phyloP scores from a whole-genome alignment of 2,329 filamentous ascomycete species.

The Neofusicoccum kwambonambiense region DNA sequence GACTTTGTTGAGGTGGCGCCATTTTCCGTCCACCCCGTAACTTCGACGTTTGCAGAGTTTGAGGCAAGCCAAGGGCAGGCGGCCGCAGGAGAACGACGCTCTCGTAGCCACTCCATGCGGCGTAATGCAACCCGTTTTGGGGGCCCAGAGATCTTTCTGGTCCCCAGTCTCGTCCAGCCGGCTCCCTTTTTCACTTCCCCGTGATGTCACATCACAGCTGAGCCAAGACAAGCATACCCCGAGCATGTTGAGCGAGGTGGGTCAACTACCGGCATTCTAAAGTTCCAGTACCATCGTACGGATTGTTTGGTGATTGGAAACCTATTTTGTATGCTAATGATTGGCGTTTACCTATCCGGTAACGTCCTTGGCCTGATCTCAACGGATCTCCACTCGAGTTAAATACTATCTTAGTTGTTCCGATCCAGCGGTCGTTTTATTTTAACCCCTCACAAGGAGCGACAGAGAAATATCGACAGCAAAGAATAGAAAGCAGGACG shows the following conservation, averaged over 20 bases:
- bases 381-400: not conserved
- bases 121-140: too few species aligned
- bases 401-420: not conserved
- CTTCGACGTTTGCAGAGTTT: not conserved
- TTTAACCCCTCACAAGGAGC: not conserved
- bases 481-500: constrained; percentile 10
- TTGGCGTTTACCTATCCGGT: not conserved
- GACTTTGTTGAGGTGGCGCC: not conserved
- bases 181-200: not conserved
- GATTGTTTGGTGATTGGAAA: not conserved
- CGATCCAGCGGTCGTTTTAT: constrained; percentile 9
- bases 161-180: too few species aligned
- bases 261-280: too few species aligned
- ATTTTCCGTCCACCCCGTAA: not conserved
- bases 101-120: too few species aligned
- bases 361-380: not conserved
- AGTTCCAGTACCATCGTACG: too few species aligned
- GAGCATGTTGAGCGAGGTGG: not conserved
- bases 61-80: not conserved
- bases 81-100: not conserved
- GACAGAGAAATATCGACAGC: not conserved
- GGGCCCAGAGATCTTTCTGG: too few species aligned
- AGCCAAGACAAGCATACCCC: too few species aligned
- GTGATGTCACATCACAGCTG: not conserved
- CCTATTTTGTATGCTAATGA: not conserved